phyloP scores from a whole-genome alignment of 257 asterid genomes.

The Nicotiana otophora region DNA sequence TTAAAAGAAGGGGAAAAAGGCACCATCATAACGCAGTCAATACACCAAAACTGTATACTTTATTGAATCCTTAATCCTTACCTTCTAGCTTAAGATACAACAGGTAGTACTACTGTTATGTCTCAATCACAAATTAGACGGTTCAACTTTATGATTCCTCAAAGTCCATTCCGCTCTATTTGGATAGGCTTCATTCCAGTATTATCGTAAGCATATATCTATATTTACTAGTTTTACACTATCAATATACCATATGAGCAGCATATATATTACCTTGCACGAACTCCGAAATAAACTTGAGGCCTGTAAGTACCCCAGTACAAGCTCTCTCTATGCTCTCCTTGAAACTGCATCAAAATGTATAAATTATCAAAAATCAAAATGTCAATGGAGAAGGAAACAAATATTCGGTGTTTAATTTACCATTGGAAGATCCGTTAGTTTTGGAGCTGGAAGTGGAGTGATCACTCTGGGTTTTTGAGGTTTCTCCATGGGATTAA shows the following conservation, averaged over 20 bases:
- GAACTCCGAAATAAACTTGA: slow-evolving; percentile 83
- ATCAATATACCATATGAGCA: not conserved
- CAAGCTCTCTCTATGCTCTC: slow-evolving; percentile 89
- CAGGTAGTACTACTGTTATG: not conserved
- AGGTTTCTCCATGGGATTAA: slow-evolving; percentile 31
- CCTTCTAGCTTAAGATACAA: not conserved
- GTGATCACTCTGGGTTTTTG: slow-evolving; percentile 65
- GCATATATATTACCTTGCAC: slow-evolving; percentile 56
- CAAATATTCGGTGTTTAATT: not conserved
- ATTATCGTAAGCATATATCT: not conserved
- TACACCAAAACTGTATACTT: not conserved
- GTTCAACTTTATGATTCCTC: not conserved
- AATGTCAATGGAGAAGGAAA: not conserved
- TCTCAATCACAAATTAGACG: not conserved
- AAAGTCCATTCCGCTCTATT: not conserved
- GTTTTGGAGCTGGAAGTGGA: slow-evolving; percentile 89
- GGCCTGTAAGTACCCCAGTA: slow-evolving; percentile 99
- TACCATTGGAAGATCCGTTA: slow-evolving; percentile 94
- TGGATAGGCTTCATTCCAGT: not conserved
- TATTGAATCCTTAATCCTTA: not conserved
- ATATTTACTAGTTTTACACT: not conserved
- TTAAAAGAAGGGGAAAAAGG: not conserved
- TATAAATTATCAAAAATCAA: not conserved
- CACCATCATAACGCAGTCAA: not conserved
- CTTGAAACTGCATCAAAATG: slow-evolving; percentile 62